Evolutionary conservation across 495 filamentous ascomycete species (phyloP), one percentile per base, ranked within the genome.

Genomic region (Hypoxylon perforatum): DNA sequence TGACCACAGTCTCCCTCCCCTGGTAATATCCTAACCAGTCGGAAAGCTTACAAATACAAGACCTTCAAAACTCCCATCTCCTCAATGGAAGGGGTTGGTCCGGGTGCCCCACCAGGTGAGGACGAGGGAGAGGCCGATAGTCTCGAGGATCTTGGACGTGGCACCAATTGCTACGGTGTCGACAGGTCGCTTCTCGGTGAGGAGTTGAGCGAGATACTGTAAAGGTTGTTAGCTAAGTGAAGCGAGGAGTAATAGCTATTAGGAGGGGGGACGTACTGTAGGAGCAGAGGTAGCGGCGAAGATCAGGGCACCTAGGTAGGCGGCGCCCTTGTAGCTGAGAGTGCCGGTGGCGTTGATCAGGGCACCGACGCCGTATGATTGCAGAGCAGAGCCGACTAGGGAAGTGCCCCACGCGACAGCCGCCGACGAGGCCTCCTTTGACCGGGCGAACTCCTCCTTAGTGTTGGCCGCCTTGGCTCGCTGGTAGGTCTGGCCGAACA

Each of bases 31-130:
- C 38, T 39, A 70, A 33, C 41, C 19, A 4, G 30, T 35, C 66
- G 48, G 36, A 44, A 67, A 64, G 49, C 63, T 66, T 57, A 71
- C 58, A 67, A 56, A 58, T 48, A 66, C 49, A 51, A 57, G 42
- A 25, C 60, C 49, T 50, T 65, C 42, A 21, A 65, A 55, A 9
- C 14, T 47, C 23, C 30, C 42, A 36, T 23, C 12, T 25, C 36
- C 28, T 61, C 82, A 84, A 33, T 91, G 87, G 75, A 92, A 92
- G 38, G 92, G 90, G 81, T 91, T 91, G 76, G 92, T 96, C 69
- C 90, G 88, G 53, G 94, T 97, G 67, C 95, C 95, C 95, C 95
- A 99, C 89, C 91, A 99, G 68, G 92, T 97, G 62, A 99, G 81
- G 86, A 97, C 92, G 75, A 97, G 70, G 57, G 90, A 91, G 41